Conservation (phyloP, 768 basidiomycete species). For the Mycena galericulata region DNA sequence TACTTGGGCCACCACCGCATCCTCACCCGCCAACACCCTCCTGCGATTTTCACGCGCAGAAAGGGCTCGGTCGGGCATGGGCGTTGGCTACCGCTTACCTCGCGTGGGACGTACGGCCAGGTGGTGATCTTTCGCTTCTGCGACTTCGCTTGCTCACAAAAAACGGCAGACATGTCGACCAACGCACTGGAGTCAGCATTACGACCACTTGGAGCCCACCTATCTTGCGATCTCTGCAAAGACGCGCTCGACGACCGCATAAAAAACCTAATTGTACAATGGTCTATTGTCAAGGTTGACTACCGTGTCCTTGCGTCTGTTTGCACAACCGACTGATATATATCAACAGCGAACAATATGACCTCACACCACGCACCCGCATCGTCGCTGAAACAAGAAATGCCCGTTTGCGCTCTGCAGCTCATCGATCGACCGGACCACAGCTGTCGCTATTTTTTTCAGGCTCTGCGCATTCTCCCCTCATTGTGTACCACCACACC, state of each 20-base stretch:
- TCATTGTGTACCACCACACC: constrained; percentile 28
- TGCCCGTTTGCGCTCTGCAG: not conserved
- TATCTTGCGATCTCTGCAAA: constrained; percentile 78
- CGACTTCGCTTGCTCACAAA: not conserved
- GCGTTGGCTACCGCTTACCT: constrained; percentile 86
- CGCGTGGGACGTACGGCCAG: constrained; percentile 86
- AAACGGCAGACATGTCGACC: constrained; percentile 73
- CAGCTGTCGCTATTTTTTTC: constrained; percentile 21
- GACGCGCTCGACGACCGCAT: constrained; percentile 72
- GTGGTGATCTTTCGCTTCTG: constrained; percentile 51
- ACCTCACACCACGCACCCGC: constrained; percentile 32
- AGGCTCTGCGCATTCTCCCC: not conserved
- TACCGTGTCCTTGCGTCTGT: constrained; percentile 8
- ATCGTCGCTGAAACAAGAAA: constrained; percentile 14
- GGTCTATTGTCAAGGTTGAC: constrained; percentile 83
- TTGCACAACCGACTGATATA: too few species aligned
- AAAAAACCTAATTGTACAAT: constrained; percentile 75
- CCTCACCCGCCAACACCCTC: constrained; percentile 76
- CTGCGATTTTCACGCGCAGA: constrained; percentile 83
- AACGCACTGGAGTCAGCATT: constrained; percentile 79
- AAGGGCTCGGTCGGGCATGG: constrained; percentile 85
- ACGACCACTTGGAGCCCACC: constrained; percentile 74
- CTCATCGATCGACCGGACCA: constrained; percentile 14
- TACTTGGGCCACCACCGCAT: constrained; percentile 79
- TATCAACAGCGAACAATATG: constrained; percentile 73